Conservation (phyloP, 257 asterid genomes). For the Linaria vulgaris region DNA sequence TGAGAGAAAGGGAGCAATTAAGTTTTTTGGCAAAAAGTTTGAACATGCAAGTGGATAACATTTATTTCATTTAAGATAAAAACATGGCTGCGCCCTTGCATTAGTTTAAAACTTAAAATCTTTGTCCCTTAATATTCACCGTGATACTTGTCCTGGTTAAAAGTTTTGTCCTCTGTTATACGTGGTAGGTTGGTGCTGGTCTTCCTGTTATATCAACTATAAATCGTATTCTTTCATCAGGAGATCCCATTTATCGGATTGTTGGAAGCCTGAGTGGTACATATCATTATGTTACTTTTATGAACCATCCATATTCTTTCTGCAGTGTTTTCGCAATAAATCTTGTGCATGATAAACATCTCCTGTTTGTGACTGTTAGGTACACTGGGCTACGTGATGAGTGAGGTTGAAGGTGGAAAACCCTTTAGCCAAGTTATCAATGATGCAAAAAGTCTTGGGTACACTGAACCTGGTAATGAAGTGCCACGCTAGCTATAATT, state of each 20-base stretch:
- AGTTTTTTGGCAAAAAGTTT: not conserved
- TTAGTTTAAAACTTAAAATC: not conserved
- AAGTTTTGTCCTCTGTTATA: conserved; percentile 8
- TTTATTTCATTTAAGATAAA: too few relatives aligned
- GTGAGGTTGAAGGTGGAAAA: conserved; percentile 84
- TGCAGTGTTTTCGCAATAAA: conserved; percentile 17
- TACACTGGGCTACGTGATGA: conserved; percentile 95
- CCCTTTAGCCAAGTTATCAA: conserved; percentile 84
- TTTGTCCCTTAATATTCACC: not conserved
- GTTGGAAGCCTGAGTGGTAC: conserved; percentile 94
- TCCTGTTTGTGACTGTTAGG: conserved; percentile 46
- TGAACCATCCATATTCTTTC: not conserved
- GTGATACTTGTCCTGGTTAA: not conserved
- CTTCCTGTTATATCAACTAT: conserved; percentile 90
- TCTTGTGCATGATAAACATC: conserved; percentile 17
- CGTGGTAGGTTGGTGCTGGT: conserved; percentile 93
- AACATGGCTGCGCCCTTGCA: too few relatives aligned
- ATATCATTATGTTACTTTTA: not conserved
- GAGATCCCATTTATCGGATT: conserved; percentile 68
- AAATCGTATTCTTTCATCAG: conserved; percentile 75
- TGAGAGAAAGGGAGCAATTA: too few relatives aligned
- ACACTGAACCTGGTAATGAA: conserved; percentile 86
- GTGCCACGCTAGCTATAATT: conserved; percentile 2
- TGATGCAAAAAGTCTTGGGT: conserved; percentile 86
- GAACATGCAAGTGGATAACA: not conserved